These are phyloP conservation scores for Plasmodiophora brassicae DNA, from an alignment of 208 protist species.

Conservation along the genomic window DNA sequence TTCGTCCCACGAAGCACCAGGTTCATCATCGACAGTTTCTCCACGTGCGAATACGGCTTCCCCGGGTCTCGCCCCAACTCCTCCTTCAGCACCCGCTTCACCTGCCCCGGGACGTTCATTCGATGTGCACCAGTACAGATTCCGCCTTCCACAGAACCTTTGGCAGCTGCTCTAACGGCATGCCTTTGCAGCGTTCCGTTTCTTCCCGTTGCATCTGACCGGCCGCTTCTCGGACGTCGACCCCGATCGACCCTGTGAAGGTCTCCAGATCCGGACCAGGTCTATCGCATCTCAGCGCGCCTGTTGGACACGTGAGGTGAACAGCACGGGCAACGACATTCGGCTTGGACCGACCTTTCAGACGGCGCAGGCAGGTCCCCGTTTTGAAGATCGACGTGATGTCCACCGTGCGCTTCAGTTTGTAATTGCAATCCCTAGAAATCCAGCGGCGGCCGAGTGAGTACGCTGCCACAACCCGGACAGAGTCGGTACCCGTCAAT, in stretches of 20 bases:
- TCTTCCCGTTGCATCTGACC: not conserved
- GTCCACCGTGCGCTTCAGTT: not conserved
- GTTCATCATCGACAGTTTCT: not conserved
- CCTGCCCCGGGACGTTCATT: not conserved
- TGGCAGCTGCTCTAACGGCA: not conserved
- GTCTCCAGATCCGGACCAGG: not conserved
- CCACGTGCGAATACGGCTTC: not conserved
- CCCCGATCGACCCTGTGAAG: not conserved
- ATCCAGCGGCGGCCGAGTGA: too few relatives aligned
- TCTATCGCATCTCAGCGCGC: not conserved
- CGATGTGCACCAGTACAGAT: not conserved
- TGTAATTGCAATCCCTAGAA: not conserved
- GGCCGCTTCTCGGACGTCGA: not conserved
- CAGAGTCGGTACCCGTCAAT: too few relatives aligned
- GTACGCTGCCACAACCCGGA: too few relatives aligned
- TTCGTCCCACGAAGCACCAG: not conserved
- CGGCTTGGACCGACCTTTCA: not conserved
- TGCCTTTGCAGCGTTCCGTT: not conserved
- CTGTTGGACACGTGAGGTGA: not conserved
- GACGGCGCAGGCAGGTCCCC: not conserved
- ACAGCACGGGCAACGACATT: not conserved
- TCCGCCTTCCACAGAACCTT: not conserved
- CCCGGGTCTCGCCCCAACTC: not conserved
- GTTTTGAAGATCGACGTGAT: constrained; percentile 22
- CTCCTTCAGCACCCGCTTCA: not conserved